A percentile compares a stretch with the other conserved stretches of the same genome.
Evolutionary conservation across 768 basidiomycete genomes (phyloP).

Genomic region (Mycena sanguinolenta): DNA sequence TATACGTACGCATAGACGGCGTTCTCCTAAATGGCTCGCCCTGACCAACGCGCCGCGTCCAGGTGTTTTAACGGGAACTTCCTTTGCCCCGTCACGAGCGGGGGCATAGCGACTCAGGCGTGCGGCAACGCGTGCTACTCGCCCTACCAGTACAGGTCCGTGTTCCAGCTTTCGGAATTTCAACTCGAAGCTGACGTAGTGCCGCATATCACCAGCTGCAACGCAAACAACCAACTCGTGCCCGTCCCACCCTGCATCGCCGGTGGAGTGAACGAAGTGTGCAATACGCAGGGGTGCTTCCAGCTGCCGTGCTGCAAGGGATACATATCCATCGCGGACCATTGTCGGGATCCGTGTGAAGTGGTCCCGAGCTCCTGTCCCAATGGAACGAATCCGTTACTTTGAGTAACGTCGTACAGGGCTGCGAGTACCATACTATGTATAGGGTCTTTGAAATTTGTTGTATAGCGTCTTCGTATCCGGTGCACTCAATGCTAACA

Average conservation of each 20-base stretch:
- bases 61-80: constrained; percentile 6
- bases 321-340: constrained; percentile 12
- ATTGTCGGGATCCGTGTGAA: constrained; percentile 16
- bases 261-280: neutral
- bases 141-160: neutral
- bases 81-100: neutral
- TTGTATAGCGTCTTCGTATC: too few species aligned
- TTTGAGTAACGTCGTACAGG: too few species aligned
- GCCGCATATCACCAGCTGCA: neutral
- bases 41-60: neutral
- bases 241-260: neutral
- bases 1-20: neutral
- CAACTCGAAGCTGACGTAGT: neutral
- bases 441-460: too few species aligned
- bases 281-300: constrained; percentile 10
- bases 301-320: neutral
- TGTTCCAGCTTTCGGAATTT: neutral
- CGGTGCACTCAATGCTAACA: too few species aligned
- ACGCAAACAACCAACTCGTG: neutral
- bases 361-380: neutral
- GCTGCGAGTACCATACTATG: too few species aligned
- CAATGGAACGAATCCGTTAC: constrained; percentile 8
- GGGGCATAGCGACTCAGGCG: neutral
- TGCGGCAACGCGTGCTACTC: neutral
- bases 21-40: too few species aligned